A percentile compares a stretch with the other conserved stretches of the same genome.
Evolutionary conservation across 2,329 filamentous ascomycete genomes (phyloP).

Genomic region (Xylariales sp.): DNA sequence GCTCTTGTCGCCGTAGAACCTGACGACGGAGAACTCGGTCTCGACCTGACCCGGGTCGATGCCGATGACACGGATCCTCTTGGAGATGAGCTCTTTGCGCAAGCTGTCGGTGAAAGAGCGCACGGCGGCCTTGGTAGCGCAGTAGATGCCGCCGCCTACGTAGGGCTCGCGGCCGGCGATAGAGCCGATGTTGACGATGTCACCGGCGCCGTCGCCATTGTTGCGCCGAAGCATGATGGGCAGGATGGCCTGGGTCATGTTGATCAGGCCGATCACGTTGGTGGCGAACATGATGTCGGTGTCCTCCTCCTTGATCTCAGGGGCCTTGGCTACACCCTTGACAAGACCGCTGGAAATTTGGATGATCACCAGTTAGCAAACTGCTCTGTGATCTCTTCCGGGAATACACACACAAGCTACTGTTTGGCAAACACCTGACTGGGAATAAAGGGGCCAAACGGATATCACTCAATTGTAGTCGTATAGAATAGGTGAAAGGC

Average conservation of each 20-base stretch:
- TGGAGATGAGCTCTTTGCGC: constrained; percentile 65
- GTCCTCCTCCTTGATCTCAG: constrained; percentile 77
- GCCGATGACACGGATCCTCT: constrained; percentile 66
- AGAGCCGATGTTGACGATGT: constrained; percentile 87
- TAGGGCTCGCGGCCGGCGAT: constrained; percentile 61
- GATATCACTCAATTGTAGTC: too few species aligned
- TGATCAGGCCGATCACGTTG: constrained; percentile 91
- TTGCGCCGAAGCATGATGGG: constrained; percentile 73
- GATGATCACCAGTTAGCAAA: too few species aligned
- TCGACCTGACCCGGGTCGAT: constrained; percentile 77
- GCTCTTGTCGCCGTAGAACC: constrained; percentile 69
- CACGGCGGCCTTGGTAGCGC: constrained; percentile 73
- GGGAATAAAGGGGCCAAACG: too few species aligned
- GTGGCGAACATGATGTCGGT: constrained; percentile 85
- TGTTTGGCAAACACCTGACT: too few species aligned
- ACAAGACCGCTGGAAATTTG: constrained; percentile 69
- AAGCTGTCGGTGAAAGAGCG: constrained; percentile 68
- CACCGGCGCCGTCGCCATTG: constrained; percentile 75
- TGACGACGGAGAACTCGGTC: constrained; percentile 72
- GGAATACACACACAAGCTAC: not conserved
- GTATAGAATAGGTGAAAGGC: too few species aligned
- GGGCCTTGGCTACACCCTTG: constrained; percentile 80
- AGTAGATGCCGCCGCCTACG: constrained; percentile 71
- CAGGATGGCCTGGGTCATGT: constrained; percentile 90
- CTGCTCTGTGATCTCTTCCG: not conserved